Base-by-base conservation (phyloP, 2,329 filamentous ascomycete genomes). In the Xylariales sp. region DNA sequence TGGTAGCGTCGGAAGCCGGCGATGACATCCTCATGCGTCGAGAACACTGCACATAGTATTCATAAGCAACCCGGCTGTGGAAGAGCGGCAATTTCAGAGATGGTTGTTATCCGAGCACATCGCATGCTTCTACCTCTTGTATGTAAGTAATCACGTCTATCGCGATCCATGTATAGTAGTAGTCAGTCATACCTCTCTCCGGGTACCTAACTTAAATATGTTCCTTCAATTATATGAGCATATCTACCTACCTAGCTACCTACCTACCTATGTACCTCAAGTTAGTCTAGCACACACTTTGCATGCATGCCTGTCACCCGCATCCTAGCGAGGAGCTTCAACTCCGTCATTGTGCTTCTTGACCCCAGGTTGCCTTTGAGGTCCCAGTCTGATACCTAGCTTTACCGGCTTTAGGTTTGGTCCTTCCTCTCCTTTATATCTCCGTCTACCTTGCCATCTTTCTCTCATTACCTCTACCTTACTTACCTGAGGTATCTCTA, bases 291-390 rank as follows among this genome's bases (percentile, higher is more conserved):
- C 16, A 36, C 32, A 18, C 14, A n/a, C 14, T 32, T 55, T 55
- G 41, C 60, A 53, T 63, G 45, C 53, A 41, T 63, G 60, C 60
- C 36, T 50, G 53, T 57, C 52, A 57, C 61, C 53, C 57, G 61
- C 61, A 45, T 53, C 4, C n/a, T 34, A 12, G 23, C n/a, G n/a
- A 34, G 28, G 43, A 67, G 63, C 59, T 65, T 64, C 62, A 64
- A 70, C 55, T 60, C 64, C 69, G 69, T 71, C 69, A 71, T 71
- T 64, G 69, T 71, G 66, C 69, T 66, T 70, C 61, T 50, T 41
- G 39, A 28, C 9, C 62, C 36, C 50, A 16, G 53, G 45, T 43
- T 30, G 57, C 39, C 23, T 34, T 39, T 57, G 23, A 23, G 23
- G 23, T 23, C 14, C 49, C 32, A 10, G 23, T 41, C 52, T 14